These are phyloP conservation scores for Venturia aucupariae DNA, from an alignment of 2,329 filamentous ascomycete genomes.

Conservation along the genomic window DNA sequence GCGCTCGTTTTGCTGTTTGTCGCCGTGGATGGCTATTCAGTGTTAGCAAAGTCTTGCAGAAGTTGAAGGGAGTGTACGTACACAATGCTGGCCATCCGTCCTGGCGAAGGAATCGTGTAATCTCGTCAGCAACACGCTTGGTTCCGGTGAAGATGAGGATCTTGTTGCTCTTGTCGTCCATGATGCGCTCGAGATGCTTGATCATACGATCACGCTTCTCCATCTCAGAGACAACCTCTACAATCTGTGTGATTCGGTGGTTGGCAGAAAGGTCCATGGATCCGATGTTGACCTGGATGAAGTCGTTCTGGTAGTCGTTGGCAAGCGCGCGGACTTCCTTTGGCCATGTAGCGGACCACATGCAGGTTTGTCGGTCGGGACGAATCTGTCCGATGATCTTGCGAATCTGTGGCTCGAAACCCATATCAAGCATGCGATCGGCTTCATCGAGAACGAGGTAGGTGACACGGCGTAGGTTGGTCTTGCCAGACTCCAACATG, in stretches of 20 bases:
- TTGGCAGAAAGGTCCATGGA: slow-evolving; percentile 95
- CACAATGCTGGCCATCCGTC: slow-evolving; percentile 96
- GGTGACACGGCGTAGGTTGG: slow-evolving; percentile 93
- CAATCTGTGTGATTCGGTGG: slow-evolving; percentile 94
- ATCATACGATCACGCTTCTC: slow-evolving; percentile 98
- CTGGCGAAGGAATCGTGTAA: slow-evolving; percentile 92
- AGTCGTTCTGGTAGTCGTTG: slow-evolving; percentile 83
- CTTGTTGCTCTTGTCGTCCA: slow-evolving; percentile 95
- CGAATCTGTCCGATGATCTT: slow-evolving; percentile 98
- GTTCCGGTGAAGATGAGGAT: slow-evolving; percentile 81
- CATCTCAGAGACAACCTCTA: slow-evolving; percentile 90
- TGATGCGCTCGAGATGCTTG: slow-evolving; percentile 94
- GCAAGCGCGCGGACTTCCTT: slow-evolving; percentile 95
- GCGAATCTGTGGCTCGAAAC: slow-evolving; percentile 98
- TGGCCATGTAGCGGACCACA: slow-evolving; percentile 99
- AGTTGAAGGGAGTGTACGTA: slow-evolving; percentile 41
- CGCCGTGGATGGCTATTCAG: slow-evolving; percentile 78
- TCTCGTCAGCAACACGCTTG: slow-evolving; percentile 93
- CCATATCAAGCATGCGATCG: slow-evolving; percentile 99
- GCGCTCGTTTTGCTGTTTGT: slow-evolving; percentile 99
- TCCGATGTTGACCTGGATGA: slow-evolving; percentile 98
- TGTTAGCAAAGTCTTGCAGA: slow-evolving; percentile 35
- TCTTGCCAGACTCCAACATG: slow-evolving; percentile 96
- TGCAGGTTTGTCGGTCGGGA: slow-evolving; percentile 95
- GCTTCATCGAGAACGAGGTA: slow-evolving; percentile 98